Evolutionary conservation across 106 monocot species (phyloP), one percentile per base, ranked within the genome.

Genomic region (Platanthera guangdongensis): DNA sequence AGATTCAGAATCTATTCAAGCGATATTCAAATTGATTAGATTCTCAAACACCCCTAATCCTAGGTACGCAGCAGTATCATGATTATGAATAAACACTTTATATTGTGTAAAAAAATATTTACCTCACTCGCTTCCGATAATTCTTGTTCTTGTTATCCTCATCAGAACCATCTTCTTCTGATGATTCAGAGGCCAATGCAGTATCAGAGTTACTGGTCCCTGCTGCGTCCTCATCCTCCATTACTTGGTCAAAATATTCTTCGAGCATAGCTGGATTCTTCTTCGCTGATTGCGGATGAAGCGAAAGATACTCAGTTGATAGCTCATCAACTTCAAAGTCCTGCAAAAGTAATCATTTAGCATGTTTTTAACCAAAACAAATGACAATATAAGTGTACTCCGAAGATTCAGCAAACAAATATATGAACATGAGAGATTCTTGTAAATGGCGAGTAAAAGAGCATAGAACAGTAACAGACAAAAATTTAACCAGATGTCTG

Each of bases 291-390:
- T 82, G 86, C 60, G 94, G 94, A 82, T 92, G 94, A 78, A 92
- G 84, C 9, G 87, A 67, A 57, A 81, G 82, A 84, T 92, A 95
- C 55, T 95, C 94, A 9, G n/a, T 25, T 51, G 94, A 92, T 32
- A 68, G 28, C 74, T 95, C 92, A 83, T 95, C 89, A 30, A 92
- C 80, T 81, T 95, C 92, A 78, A 81, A 95, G 54, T 95, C 94
- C 94, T 95, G 84, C 47, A 74, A 22, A 78, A 52, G 6, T 74
- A 21, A 78, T 54, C 18, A 39, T 39, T 39, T 39, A 77, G 47
- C 13, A 48, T 70, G 14, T 14, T n/a, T 5, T 70, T 11, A 70
- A 68, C 8, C 1, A n/a, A 46, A 15, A 39, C 39, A 70, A 70
- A 70, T 10, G 28, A 39, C 22, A 22, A 62, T 21, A 16, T 7